These are phyloP conservation scores for Hypholoma sublateritium DNA, from an alignment of 768 basidiomycete species.

Conservation along the genomic window DNA sequence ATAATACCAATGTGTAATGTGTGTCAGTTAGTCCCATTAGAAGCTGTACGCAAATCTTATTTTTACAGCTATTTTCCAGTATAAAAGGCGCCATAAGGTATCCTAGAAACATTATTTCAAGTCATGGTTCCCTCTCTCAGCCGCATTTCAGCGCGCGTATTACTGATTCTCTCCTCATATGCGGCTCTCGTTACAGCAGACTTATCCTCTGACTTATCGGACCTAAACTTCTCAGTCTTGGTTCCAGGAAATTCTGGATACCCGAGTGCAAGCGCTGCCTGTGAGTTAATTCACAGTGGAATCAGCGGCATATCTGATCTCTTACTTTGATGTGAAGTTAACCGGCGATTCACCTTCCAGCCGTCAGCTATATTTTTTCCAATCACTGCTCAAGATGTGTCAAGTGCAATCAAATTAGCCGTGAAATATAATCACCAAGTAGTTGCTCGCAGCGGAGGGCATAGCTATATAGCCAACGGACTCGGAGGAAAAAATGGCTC, in stretches of 20 bases:
- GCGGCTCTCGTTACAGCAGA: slow-evolving; percentile 14
- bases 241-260: slow-evolving; percentile 21
- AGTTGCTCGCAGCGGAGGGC: slow-evolving; percentile 42
- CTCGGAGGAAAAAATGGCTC: slow-evolving; percentile 40
- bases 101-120: too few relatives aligned
- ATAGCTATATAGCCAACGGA: slow-evolving; percentile 46
- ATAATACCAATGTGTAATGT: too few relatives aligned
- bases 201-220: slow-evolving; percentile 18
- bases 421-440: slow-evolving; percentile 26
- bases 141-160: neutral
- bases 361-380: slow-evolving; percentile 32
- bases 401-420: slow-evolving; percentile 26
- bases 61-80: too few relatives aligned
- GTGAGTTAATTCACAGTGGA: slow-evolving; percentile 10
- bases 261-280: slow-evolving; percentile 21
- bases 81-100: too few relatives aligned
- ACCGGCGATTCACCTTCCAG: slow-evolving; percentile 25
- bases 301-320: neutral
- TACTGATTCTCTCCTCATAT: neutral
- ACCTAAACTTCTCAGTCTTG: slow-evolving; percentile 20
- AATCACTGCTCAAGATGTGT: slow-evolving; percentile 25
- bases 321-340: slow-evolving; percentile 19
- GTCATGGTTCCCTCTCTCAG: too few relatives aligned
- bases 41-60: too few relatives aligned
- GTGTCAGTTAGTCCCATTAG: too few relatives aligned